These are phyloP conservation scores for Micractinium conductrix DNA, from an alignment of 139 green algal species.

Conservation along the genomic window DNA sequence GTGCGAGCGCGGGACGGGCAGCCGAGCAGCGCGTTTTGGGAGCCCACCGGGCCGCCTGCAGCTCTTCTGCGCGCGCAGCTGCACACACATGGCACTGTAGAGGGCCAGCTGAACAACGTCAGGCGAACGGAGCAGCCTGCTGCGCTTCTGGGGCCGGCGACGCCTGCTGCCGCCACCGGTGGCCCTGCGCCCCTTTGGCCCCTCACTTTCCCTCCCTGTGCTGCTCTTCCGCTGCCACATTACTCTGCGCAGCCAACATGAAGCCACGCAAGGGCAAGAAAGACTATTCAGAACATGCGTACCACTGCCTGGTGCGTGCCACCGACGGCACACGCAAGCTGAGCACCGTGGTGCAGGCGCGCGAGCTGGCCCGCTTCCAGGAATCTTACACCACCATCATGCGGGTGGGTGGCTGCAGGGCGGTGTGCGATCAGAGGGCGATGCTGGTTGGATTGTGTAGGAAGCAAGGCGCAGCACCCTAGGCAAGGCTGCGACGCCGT, in stretches of 20 bases:
- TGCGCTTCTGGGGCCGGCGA: not conserved
- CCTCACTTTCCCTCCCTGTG: not conserved
- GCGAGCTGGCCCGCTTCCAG: conserved; percentile 66
- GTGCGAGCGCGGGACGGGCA: not conserved
- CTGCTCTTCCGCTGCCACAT: not conserved
- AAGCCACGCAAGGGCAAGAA: conserved; percentile 42
- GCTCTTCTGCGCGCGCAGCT: not conserved
- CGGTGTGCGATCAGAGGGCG: too few relatives aligned
- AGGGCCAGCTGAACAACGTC: too few relatives aligned
- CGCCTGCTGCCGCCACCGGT: not conserved
- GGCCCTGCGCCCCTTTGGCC: not conserved
- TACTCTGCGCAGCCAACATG: conserved; percentile 31
- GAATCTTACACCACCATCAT: conserved; percentile 73
- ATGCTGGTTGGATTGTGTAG: too few relatives aligned
- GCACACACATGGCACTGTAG: too few relatives aligned
- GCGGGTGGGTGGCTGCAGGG: conserved; percentile 38
- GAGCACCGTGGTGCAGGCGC: conserved; percentile 59
- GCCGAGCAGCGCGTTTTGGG: not conserved
- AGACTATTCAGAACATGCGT: conserved; percentile 37
- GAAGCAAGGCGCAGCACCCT: too few relatives aligned
- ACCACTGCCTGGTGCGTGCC: conserved; percentile 76
- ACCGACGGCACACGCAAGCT: conserved; percentile 87
- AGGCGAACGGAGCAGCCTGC: not conserved
- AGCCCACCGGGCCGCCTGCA: not conserved
- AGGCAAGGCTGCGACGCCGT: too few relatives aligned